Base-by-base conservation (phyloP, 2,329 filamentous ascomycete genomes). In the Calonectria pteridis region DNA sequence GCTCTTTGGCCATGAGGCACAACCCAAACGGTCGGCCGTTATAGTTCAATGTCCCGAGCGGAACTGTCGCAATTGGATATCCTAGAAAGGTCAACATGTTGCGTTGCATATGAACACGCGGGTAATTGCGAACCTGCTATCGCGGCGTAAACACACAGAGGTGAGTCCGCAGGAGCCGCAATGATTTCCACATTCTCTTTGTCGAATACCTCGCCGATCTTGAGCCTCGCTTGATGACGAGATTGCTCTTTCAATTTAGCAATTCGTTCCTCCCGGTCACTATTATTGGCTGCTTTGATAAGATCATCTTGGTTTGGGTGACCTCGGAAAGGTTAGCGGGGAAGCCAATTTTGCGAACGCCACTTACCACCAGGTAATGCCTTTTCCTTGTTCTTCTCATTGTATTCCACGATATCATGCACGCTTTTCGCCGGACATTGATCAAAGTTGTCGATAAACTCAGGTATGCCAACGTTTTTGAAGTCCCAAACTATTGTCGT, bases 61-160 rank as follows among this genome's bases (percentile, higher is more conserved):
- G 67, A 23, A 69, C 67, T 14, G 67, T 63, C 14, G 67, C 67
- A 13, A 69, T 28, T n/a, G 67, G 67, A 10, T 69, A 63, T 29
- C 55, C 67, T 69, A 16, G 7, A 26, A 11, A 13, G 23, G 23
- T 69, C 18, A 69, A n/a, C 26, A 63, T 11, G n/a, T 28, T 13
- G 40, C 11, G 3, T 23, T 20, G 31, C 13, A 11, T 18, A 6
- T 28, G 33, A 43, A 16, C 10, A 4, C 4, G 10, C 14, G n/a
- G 3, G n/a, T 10, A 9, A 4, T 10, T 10, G 20, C 59, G 13
- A 35, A 69, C 67, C 67, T 63, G 67, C 55, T 13, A 58, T 26
- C 10, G 67, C 67, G 14, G 67, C 67, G 35, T 51, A 49, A 33
- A 69, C 43, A 16, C 53, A 69, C 23, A 69, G 18, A 28, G 55